phyloP scores from a whole-genome alignment of 139 green algal species.

The Coelastrella sp. region DNA sequence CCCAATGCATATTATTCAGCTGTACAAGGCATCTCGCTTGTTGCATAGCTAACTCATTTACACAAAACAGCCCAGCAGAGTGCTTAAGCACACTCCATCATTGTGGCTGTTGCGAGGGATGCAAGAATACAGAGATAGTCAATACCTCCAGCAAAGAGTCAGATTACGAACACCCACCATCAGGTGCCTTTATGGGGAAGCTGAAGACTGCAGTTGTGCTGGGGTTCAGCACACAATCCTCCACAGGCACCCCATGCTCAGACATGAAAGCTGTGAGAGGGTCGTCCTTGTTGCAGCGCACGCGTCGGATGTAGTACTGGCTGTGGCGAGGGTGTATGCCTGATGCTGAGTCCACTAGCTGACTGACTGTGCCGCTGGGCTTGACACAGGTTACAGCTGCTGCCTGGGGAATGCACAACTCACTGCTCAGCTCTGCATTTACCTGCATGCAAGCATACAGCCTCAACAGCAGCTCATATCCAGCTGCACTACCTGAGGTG shows the following conservation, averaged over 20 bases:
- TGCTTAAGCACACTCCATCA: no score
- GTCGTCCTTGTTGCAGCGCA: constrained; percentile 62
- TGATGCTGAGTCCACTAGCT: constrained; percentile 59
- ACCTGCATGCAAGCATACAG: background rate
- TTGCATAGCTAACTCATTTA: no score
- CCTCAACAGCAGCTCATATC: background rate
- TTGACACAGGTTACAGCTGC: constrained; percentile 63
- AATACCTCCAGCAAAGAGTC: no score
- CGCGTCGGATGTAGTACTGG: constrained; percentile 48
- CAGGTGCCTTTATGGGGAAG: constrained; percentile 54
- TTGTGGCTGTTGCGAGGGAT: no score
- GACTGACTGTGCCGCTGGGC: constrained; percentile 61
- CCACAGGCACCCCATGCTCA: constrained; percentile 51
- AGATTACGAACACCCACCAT: constrained; percentile 14
- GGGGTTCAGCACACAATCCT: constrained; percentile 56
- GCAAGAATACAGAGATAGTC: no score
- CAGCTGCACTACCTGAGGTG: no score
- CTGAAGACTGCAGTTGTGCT: constrained; percentile 45
- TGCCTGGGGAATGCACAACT: constrained; percentile 52
- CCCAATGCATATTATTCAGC: no score
- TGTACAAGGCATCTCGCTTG: no score
- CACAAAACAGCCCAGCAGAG: no score
- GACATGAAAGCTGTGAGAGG: constrained; percentile 57
- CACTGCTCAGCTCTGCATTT: background rate
- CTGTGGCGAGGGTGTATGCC: constrained; percentile 62